Conservation (phyloP, 2,329 filamentous ascomycete genomes). For the Penicillium sp. region DNA sequence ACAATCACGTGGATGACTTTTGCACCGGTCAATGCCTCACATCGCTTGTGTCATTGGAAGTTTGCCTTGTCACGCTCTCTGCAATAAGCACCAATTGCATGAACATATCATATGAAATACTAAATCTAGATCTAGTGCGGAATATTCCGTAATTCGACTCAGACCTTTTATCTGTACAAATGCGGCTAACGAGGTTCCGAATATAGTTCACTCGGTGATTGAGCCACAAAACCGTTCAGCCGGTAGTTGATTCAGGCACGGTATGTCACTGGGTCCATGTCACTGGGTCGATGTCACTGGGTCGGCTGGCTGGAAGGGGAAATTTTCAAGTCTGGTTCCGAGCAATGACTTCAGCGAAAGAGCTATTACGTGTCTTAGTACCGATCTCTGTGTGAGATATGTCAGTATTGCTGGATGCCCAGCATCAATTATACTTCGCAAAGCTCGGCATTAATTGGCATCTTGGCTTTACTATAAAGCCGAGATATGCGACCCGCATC, state of each 20-base stretch:
- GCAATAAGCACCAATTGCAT: not conserved
- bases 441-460: conserved; percentile 36
- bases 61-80: not conserved
- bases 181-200: not conserved
- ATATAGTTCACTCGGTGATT: not conserved
- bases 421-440: not conserved
- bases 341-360: not conserved
- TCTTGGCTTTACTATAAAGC: not conserved
- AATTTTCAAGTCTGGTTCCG: not conserved
- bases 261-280: not conserved
- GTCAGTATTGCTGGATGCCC: not conserved
- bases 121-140: not conserved
- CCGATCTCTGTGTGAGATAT: not conserved
- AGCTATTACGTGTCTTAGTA: not conserved
- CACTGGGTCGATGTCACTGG: not conserved
- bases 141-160: not conserved
- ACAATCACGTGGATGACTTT: not conserved
- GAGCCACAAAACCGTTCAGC: not conserved
- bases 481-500: not conserved
- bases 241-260: not conserved
- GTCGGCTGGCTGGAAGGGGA: not conserved
- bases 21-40: not conserved
- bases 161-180: not conserved
- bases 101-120: not conserved
- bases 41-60: no score